These are phyloP conservation scores for Paraconiothyrium sp. DNA, from an alignment of 2,329 filamentous ascomycete genomes.

Conservation along the genomic window DNA sequence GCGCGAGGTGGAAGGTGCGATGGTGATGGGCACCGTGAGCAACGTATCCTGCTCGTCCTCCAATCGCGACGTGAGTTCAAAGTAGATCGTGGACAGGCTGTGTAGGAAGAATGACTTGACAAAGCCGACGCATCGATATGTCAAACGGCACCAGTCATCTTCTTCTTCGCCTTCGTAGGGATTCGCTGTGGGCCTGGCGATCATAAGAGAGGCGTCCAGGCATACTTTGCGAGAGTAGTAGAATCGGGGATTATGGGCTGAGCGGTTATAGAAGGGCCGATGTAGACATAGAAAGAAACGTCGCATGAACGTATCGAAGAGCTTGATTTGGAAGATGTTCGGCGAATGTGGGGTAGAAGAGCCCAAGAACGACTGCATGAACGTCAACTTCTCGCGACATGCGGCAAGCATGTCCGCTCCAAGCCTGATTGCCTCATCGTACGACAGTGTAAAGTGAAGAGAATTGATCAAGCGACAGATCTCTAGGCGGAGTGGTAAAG, in stretches of 20 bases:
- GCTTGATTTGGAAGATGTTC: conserved; percentile 56
- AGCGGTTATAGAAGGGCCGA: conserved; percentile 57
- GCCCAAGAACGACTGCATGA: conserved; percentile 28
- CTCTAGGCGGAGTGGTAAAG: conserved; percentile 48
- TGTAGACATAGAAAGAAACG: conserved; percentile 67
- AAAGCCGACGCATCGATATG: conserved; percentile 33
- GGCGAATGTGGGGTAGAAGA: background rate
- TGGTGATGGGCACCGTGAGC: conserved; percentile 22
- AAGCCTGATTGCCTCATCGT: conserved; percentile 40
- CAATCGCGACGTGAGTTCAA: conserved; percentile 35
- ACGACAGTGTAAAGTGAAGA: conserved; percentile 40
- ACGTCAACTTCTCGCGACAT: conserved; percentile 30
- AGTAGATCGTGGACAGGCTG: conserved; percentile 33
- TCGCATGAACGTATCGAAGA: conserved; percentile 62
- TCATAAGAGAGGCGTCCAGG: conserved; percentile 50
- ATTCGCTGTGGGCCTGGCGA: conserved; percentile 29
- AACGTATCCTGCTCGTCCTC: conserved; percentile 20
- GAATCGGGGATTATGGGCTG: conserved; percentile 57
- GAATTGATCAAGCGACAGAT: conserved; percentile 47
- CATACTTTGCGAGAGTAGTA: conserved; percentile 61
- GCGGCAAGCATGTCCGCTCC: conserved; percentile 35
- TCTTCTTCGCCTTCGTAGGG: conserved; percentile 22
- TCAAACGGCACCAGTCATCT: conserved; percentile 37
- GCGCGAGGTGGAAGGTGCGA: background rate
- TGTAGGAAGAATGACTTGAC: conserved; percentile 37